A percentile compares a stretch with the other conserved stretches of the same genome.
These are phyloP conservation scores for Astragalus membranaceus DNA, from an alignment of 306 rosid species.

Conservation along the genomic window DNA sequence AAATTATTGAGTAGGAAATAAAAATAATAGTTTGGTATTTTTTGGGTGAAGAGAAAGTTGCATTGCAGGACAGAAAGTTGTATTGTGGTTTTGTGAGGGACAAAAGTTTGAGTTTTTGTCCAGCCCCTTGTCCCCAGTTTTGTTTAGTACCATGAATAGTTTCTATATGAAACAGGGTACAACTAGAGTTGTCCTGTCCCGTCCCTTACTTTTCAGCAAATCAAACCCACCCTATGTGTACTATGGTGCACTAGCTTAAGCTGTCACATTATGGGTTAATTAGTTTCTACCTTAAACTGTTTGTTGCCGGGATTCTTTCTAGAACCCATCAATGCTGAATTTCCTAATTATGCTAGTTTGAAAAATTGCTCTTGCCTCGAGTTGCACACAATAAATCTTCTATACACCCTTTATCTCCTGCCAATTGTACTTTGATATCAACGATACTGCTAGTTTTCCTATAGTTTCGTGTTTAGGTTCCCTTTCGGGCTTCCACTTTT, in stretches of 20 bases:
- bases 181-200: too few species aligned
- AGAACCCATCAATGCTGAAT: neutral
- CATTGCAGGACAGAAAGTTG: too few species aligned
- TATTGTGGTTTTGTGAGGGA: too few species aligned
- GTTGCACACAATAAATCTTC: neutral
- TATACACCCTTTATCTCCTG: neutral
- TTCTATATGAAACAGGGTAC: too few species aligned
- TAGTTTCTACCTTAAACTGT: neutral
- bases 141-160: too few species aligned
- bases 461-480: neutral
- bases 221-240: too few species aligned
- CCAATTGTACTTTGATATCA: neutral
- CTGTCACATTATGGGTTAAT: neutral
- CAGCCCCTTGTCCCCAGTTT: too few species aligned
- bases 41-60: too few species aligned
- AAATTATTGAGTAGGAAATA: too few species aligned
- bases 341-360: neutral
- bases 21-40: too few species aligned
- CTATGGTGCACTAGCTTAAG: neutral
- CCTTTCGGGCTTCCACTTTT: constrained; percentile 3
- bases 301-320: neutral
- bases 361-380: neutral
- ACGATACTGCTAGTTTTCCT: constrained; percentile 6
- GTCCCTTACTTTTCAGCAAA: too few species aligned
- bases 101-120: too few species aligned